Evolutionary conservation across 345 rosid genomes (phyloP), one percentile per base, ranked within the genome.

Genomic region (Gossypium stocksii): DNA sequence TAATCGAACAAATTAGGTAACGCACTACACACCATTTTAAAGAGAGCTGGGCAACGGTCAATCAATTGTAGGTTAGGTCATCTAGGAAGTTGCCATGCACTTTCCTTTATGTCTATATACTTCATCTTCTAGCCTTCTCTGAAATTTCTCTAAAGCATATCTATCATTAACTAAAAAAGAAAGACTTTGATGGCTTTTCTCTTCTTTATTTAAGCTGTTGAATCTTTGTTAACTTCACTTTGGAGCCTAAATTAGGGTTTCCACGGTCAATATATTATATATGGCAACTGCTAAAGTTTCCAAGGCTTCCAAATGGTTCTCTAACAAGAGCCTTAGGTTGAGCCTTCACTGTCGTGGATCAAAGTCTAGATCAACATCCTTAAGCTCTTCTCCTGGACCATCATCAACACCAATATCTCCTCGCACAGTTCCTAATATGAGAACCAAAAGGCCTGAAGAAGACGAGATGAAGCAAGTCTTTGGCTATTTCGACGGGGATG

Each of bases 401-500:
- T 34, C 41, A 34, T 76, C 82, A 15, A 76, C 82, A 20, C 75
- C 81, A 7, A 11, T 60, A 61, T 58, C 80, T 62, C 49, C 69
- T 23, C n/a, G 16, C 8, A 58, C 17, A 44, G 1, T 5, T 34
- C 41, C 41, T 34, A 34, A 5, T 5, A 34, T 34, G 41, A 72
- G 41, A 3, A 23, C 43, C 2, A 72, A 16, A 27, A 49, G 13
- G 59, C 23, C 22, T 22, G 51, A 46, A 46, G 14, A 2, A 2
- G 77, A 80, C 3, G 94, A 89, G 74, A 77, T 92, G 4, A 82
- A 64, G 52, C 77, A 83, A 53, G 98, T 94, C 1, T 94, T 94
- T 72, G 78, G 82, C 48, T 80, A 78, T 60, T 94, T 92, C 19
- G 98, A 94, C 60, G 53, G 80, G 0, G 86, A 94, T 48, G 87